Base-by-base conservation (phyloP, 2,329 filamentous ascomycete species). In the Boeremia exigua region DNA sequence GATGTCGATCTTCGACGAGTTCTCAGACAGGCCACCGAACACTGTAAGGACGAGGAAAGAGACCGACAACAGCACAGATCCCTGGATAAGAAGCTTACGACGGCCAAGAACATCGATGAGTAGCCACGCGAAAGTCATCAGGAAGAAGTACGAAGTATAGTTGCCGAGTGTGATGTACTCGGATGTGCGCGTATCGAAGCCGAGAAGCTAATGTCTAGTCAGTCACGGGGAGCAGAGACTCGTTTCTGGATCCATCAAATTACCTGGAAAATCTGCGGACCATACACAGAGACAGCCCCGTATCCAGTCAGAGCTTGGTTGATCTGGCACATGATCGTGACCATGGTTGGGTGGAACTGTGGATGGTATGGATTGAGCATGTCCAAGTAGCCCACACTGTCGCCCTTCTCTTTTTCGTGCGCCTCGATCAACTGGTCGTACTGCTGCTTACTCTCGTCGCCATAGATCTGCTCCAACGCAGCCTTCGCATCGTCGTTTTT, bases 311-410 rank as follows among this genome's bases (percentile, higher is more conserved):
- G 70, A 0, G 82, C 83, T 68, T 87, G 85, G 61, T 86, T 86
- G 61, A 87, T 70, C 67, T 88, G 84, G 1, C 84, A 84, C 84
- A 87, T 87, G 43, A 87, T 76, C 0, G 84, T 85, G 23, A 88
- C 75, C 62, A 86, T 77, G 1, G 83, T 86, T 0, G 85, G 84
- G 60, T 87, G 85, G 61, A 86, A 87, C 58, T 86, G 84, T 9
- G 76, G 72, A 36, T 83, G 79, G 0, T 77, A 70, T 0, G 83
- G 84, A 0, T 77, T 80, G 4, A 87, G 66, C 85, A 87, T 87
- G 58, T 87, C 82, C 50, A 75, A 72, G 62, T 87, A 87, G 9
- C 77, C 74, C 6, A 85, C 77, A 14, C 71, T 72, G 29, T 80
- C 70, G 29, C 77, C 77, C 37, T 75, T 74, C 60, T 85, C 84